Conservation (phyloP, 176 grass and related monocot genomes). For the Olyra latifolia region DNA sequence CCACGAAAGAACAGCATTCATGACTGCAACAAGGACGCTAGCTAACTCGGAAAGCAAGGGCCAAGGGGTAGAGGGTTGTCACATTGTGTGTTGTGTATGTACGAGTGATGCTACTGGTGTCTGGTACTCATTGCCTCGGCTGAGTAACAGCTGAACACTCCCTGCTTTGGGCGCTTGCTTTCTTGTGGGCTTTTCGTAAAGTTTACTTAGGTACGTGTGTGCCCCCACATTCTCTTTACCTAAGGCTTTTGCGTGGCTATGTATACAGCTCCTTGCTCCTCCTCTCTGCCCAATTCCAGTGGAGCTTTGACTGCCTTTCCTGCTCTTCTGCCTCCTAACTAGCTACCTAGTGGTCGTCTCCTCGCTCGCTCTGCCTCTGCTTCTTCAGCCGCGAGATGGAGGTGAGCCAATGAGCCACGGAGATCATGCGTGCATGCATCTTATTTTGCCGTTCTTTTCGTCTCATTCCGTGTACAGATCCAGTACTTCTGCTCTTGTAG, state of each 20-base stretch:
- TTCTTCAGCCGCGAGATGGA: conserved; percentile 40
- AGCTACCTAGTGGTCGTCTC: background rate
- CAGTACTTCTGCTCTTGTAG: background rate
- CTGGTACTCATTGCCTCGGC: conserved; percentile 30
- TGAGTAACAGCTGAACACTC: conserved; percentile 28
- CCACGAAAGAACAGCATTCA: conserved; percentile 29
- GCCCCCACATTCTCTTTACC: conserved; percentile 46
- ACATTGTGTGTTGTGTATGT: no score
- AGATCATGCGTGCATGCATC: background rate
- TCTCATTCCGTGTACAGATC: background rate
- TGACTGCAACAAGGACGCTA: conserved; percentile 35
- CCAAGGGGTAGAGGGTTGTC: background rate
- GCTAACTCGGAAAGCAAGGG: conserved; percentile 45
- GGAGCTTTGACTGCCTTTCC: conserved; percentile 31
- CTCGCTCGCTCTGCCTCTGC: background rate
- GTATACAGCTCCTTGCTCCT: conserved; percentile 37
- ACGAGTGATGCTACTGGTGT: no score
- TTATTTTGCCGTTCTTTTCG: background rate
- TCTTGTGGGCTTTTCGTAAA: conserved; percentile 49
- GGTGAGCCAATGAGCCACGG: conserved; percentile 50
- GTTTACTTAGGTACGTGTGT: conserved; percentile 39
- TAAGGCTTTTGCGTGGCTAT: conserved; percentile 26
- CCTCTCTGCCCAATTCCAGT: conserved; percentile 19
- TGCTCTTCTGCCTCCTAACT: background rate
- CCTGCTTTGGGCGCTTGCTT: conserved; percentile 45